Conservation (phyloP, 306 rosid species). For the Arachis stenosperma region DNA sequence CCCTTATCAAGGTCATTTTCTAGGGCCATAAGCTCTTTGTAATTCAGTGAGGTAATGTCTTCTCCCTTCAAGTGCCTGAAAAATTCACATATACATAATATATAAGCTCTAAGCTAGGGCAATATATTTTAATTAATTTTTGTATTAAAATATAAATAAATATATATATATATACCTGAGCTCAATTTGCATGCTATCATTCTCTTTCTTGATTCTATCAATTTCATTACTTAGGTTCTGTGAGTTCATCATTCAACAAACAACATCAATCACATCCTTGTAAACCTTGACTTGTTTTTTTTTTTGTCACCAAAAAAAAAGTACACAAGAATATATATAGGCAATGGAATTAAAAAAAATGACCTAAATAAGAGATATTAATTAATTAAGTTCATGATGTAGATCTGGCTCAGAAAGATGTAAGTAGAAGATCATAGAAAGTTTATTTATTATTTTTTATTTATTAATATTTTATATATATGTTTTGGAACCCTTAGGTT, state of each 20-base stretch:
- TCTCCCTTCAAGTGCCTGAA: slow-evolving; percentile 90
- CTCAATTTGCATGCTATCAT: slow-evolving; percentile 84
- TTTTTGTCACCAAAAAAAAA: neutral
- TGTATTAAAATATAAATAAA: no score
- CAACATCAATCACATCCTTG: neutral
- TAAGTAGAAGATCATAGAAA: no score
- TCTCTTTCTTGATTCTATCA: slow-evolving; percentile 84
- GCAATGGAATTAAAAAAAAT: neutral
- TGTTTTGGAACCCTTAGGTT: neutral
- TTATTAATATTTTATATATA: no score
- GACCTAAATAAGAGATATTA: neutral
- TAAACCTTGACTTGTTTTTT: slow-evolving; percentile 21
- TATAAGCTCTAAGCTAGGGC: slow-evolving; percentile 5
- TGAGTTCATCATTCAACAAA: slow-evolving; percentile 24
- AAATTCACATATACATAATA: neutral
- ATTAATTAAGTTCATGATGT: neutral
- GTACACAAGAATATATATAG: neutral
- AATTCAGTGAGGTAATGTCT: slow-evolving; percentile 71
- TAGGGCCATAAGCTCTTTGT: slow-evolving; percentile 67
- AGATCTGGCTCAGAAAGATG: slow-evolving; percentile 40
- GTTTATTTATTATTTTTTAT: no score
- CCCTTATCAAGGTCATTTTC: slow-evolving; percentile 80
- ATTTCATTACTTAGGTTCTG: slow-evolving; percentile 85
- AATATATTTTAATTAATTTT: neutral
- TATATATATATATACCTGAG: slow-evolving; percentile 53